phyloP scores from a whole-genome alignment of 169 alveolate genomes.

The Plasmodium gallinaceum region DNA sequence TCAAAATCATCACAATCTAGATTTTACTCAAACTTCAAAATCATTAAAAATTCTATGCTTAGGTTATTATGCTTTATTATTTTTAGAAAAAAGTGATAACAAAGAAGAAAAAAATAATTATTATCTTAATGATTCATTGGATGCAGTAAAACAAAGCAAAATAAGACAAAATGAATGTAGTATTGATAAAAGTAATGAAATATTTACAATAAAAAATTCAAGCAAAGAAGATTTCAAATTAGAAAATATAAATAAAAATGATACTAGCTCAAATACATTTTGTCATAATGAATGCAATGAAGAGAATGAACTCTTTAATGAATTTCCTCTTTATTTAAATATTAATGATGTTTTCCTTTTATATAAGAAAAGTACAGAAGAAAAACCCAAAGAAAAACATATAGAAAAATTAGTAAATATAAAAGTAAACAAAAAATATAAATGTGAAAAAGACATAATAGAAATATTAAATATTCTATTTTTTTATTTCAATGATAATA shows the following conservation, averaged over 20 bases:
- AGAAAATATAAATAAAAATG: not conserved
- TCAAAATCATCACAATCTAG: slow-evolving; percentile 32
- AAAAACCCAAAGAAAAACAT: not conserved
- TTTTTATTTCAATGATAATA: slow-evolving; percentile 59
- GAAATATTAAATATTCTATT: slow-evolving; percentile 27
- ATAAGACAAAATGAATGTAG: not conserved
- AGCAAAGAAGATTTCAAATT: not conserved
- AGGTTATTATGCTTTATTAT: slow-evolving; percentile 59
- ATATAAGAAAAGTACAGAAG: slow-evolving; percentile 14
- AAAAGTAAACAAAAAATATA: slow-evolving; percentile 16
- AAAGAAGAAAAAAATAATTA: not conserved
- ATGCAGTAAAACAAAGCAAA: not conserved
- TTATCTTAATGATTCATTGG: not conserved
- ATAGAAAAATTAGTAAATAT: slow-evolving; percentile 2
- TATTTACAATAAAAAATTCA: not conserved
- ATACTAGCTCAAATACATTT: not conserved
- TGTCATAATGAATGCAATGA: too few relatives aligned
- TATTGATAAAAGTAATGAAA: not conserved
- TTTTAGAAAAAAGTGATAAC: slow-evolving; percentile 19
- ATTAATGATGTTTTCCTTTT: slow-evolving; percentile 49
- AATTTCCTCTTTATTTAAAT: slow-evolving; percentile 35
- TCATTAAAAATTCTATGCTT: slow-evolving; percentile 47
- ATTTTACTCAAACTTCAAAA: slow-evolving; percentile 38
- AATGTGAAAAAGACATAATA: slow-evolving; percentile 47
- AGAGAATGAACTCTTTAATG: slow-evolving; percentile 23